phyloP scores from a whole-genome alignment of 768 basidiomycete species.

The Boletus eberwhitei region DNA sequence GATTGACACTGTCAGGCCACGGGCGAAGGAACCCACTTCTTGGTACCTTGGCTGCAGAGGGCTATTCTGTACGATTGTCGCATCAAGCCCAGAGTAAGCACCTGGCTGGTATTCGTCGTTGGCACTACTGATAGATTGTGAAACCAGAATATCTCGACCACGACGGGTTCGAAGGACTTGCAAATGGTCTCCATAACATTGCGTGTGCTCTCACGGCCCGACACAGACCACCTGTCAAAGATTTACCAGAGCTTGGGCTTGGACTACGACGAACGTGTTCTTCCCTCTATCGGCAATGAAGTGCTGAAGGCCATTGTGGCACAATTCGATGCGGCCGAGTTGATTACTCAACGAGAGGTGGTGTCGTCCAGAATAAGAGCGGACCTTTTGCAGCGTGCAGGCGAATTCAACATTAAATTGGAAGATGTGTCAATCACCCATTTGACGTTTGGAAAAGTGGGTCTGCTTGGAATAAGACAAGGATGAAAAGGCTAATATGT shows the following conservation, averaged over 20 bases:
- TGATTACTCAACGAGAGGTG: conserved; percentile 97
- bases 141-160: conserved; percentile 91
- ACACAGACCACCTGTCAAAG: conserved; percentile 79
- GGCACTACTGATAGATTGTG: neutral
- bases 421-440: conserved; percentile 98
- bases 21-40: conserved; percentile 92
- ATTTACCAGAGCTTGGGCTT: conserved; percentile 94
- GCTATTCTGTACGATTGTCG: conserved; percentile 98
- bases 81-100: conserved; percentile 86
- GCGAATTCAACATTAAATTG: conserved; percentile 91
- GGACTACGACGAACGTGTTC: conserved; percentile 97
- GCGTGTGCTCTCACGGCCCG: conserved; percentile 92
- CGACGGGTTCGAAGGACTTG: conserved; percentile 96
- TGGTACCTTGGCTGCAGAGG: conserved; percentile 93
- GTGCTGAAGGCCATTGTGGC: conserved; percentile 98
- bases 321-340: conserved; percentile 94
- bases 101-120: neutral
- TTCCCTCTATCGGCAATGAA: conserved; percentile 97
- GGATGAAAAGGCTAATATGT: conserved; percentile 3
- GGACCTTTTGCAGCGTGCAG: conserved; percentile 88
- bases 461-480: conserved; percentile 10
- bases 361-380: conserved; percentile 91
- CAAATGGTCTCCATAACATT: conserved; percentile 98
- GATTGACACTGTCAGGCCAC: conserved; percentile 55
- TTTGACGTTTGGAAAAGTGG: conserved; percentile 80